Conservation (phyloP, 768 basidiomycete species). For the Trametes meyenii region DNA sequence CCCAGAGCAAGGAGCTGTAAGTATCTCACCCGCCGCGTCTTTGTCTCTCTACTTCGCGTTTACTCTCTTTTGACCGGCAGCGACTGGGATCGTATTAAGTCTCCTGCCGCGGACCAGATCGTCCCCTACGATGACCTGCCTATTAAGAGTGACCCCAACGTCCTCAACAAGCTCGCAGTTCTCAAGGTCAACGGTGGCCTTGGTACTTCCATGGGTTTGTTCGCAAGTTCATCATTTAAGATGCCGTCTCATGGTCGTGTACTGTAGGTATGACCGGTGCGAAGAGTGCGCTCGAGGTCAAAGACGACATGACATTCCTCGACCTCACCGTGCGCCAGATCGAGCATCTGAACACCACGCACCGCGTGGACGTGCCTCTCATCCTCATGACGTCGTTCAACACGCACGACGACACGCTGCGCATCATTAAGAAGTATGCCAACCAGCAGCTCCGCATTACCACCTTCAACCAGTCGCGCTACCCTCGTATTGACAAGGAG, state of each 20-base stretch:
- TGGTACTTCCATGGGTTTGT: constrained; percentile 84
- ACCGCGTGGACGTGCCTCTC: constrained; percentile 90
- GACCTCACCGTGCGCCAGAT: constrained; percentile 94
- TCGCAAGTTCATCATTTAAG: background rate
- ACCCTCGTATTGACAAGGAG: constrained; percentile 92
- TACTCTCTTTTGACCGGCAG: constrained; percentile 18
- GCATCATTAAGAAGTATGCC: constrained; percentile 95
- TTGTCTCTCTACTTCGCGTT: background rate
- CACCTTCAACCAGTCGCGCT: constrained; percentile 92
- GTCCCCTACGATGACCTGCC: constrained; percentile 79
- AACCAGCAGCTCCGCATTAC: constrained; percentile 94
- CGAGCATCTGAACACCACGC: constrained; percentile 88
- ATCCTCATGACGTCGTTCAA: constrained; percentile 99
- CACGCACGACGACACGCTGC: constrained; percentile 94
- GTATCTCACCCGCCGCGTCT: constrained; percentile 54
- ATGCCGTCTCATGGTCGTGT: background rate
- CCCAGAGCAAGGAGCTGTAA: constrained; percentile 77
- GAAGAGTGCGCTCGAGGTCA: constrained; percentile 93
- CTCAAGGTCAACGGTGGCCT: constrained; percentile 96
- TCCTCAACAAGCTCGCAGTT: constrained; percentile 91
- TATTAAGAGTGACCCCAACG: constrained; percentile 53
- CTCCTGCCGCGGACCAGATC: constrained; percentile 84
- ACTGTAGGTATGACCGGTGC: constrained; percentile 75
- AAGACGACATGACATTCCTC: constrained; percentile 97
- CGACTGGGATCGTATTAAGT: constrained; percentile 62